Base-by-base conservation (phyloP, 495 filamentous ascomycete genomes). In the Tetracladium setigerum region DNA sequence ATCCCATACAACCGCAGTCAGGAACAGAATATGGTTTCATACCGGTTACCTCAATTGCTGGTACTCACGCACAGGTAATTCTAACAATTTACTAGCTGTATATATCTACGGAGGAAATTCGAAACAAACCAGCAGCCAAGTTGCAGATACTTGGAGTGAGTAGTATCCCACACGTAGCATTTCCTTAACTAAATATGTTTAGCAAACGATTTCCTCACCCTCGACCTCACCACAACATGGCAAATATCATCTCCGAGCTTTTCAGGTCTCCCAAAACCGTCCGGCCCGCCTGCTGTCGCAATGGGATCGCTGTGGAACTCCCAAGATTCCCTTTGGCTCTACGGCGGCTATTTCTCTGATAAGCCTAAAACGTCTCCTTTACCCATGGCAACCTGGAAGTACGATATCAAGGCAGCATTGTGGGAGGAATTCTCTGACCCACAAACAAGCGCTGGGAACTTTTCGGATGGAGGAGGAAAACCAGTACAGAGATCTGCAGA, bases 81-180 rank as follows among this genome's bases (percentile, higher is more conserved):
- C 22, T 27, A 27, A 27, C 22, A 27, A 3, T 27, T 27, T 27
- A 3, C 22, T 27, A 27, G 22, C 81, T 0, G 59, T 87, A 15
- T 88, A 85, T 55, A 70, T 87, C n/a, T 88, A 86, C 50, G 85
- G 85, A 30, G 85, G 84, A 10, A 73, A 81, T 31, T 67, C 72
- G 3, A 82, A 66, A 16, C 71, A 61, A 5, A 55, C 66, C 8
- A 48, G 66, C 14, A 67, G 71, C 6, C 84, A 88, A 60, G 68
- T 47, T 2, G 50, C 56, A 2, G 60, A 82, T 55, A 79, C 74
- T 14, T 87, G 83, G 83, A 84, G 79, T 84, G 70, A 53, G 74
- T 60, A 17, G 24, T 24, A 13, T 35, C 5, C 36, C 6, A 30
- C 31, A 17, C 15, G 41, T 36, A 33, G 13, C 14, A n/a, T 33